phyloP scores from a whole-genome alignment of 768 basidiomycete genomes.

The Roridomyces roridus region DNA sequence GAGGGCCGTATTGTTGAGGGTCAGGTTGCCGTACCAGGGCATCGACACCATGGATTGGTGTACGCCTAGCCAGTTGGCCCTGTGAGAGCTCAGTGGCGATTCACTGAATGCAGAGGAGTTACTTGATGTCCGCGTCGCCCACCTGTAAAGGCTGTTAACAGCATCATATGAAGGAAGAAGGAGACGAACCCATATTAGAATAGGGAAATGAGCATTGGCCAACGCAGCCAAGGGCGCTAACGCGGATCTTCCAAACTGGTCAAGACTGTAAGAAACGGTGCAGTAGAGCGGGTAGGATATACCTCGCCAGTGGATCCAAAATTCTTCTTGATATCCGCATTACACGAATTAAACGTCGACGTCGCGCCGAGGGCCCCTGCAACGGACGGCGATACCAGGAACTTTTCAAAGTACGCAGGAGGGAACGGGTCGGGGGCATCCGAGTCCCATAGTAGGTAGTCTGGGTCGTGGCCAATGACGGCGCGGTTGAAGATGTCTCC shows the following conservation, averaged over 20 bases:
- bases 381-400: constrained; percentile 36
- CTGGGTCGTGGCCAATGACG: not conserved
- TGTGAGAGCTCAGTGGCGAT: constrained; percentile 15
- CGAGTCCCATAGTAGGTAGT: constrained; percentile 30
- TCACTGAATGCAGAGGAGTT: constrained; percentile 1
- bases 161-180: not conserved
- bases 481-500: not conserved
- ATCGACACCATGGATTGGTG: constrained; percentile 47
- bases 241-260: constrained; percentile 38
- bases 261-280: not conserved
- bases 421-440: constrained; percentile 43
- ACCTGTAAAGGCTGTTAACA: constrained; percentile 28
- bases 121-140: constrained; percentile 44
- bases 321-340: constrained; percentile 21
- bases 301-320: constrained; percentile 40
- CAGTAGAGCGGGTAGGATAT: not conserved
- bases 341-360: constrained; percentile 40
- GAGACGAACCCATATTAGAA: constrained; percentile 42
- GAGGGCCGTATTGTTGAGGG: constrained; percentile 42
- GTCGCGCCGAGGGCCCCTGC: constrained; percentile 44
- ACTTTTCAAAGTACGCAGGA: constrained; percentile 43
- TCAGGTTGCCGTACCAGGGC: constrained; percentile 52
- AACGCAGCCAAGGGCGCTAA: constrained; percentile 39
- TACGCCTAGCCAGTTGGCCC: constrained; percentile 46
- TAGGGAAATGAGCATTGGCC: constrained; percentile 40